These are phyloP conservation scores for Magnolia officinalis DNA, from an alignment of 164 flowering plant genomes.

Conservation along the genomic window DNA sequence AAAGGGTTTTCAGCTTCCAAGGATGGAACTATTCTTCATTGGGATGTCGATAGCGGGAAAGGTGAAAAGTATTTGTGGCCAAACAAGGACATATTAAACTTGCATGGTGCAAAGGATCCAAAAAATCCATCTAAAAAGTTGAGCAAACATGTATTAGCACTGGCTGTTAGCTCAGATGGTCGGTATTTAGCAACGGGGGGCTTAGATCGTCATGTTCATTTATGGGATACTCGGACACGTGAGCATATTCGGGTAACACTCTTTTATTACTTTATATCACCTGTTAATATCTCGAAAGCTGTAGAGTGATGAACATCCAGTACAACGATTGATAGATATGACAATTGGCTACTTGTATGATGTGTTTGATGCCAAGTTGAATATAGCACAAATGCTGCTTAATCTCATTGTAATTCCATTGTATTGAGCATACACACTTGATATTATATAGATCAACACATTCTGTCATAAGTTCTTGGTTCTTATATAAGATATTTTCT, in stretches of 20 bases:
- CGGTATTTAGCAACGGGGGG: conserved; percentile 94
- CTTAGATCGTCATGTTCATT: conserved; percentile 88
- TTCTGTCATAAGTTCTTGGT: neutral
- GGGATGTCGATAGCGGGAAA: conserved; percentile 88
- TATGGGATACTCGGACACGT: conserved; percentile 88
- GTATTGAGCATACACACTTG: no score
- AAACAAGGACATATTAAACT: conserved; percentile 47
- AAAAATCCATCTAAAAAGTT: conserved; percentile 63
- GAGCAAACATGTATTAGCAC: conserved; percentile 60
- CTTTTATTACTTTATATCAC: neutral
- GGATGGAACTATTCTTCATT: conserved; percentile 78
- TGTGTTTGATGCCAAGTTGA: neutral
- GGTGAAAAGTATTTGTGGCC: conserved; percentile 79
- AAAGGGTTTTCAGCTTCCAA: conserved; percentile 92
- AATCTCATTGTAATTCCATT: no score
- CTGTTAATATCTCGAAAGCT: neutral
- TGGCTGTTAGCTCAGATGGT: conserved; percentile 90
- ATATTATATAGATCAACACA: no score
- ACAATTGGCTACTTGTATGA: neutral
- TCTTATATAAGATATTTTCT: neutral
- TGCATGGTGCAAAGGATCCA: conserved; percentile 69
- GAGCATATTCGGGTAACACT: conserved; percentile 73
- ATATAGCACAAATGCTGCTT: no score
- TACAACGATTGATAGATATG: neutral
- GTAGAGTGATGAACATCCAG: neutral